Evolutionary conservation across 768 basidiomycete genomes (phyloP), one percentile per base, ranked within the genome.

Genomic region (Suillus americanus): DNA sequence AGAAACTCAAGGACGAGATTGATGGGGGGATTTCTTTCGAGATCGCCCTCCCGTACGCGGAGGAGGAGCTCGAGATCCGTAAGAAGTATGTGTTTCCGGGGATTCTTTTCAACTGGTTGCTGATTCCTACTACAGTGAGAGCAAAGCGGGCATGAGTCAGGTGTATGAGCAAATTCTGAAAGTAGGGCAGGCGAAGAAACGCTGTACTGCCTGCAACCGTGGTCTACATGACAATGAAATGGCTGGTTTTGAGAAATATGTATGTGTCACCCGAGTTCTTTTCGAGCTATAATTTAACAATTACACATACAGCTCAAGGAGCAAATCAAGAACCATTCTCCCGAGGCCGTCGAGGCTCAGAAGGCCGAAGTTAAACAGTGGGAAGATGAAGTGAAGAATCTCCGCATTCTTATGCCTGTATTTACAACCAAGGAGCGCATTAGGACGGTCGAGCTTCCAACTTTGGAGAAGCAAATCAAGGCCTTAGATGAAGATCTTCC

Each of bases 161-260:
- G 80, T 83, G 41, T 96, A 86, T 63, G 79, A 87, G 63, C 73
- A 74, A 1, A 69, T 92, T 37, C 80, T 94, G 46, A 76, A 79
- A 18, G 74, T 76, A 1, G 92, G 90, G 40, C 85, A 85, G 71
- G 78, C 81, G 59, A 85, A 89, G 66, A 88, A 90, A 70, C 75
- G 81, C 0, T 99, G 97, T 70, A 80, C 85, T 13, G 88, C 87
- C 9, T 99, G 97, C 72, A 86, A 88, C 69, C 85, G 95, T 1
- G 80, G 80, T 45, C 77, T 98, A 71, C 78, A 83, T 25, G 82
- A 83, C 33, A 70, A 73, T 2, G 88, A 89, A 51, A 68, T 85
- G 54, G 76, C 77, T 0, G 80, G 83, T 0, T 92, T 95, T 65
- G 90, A 95, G 74, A 84, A 82, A 77, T 87, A 87, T 70, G 94